Conservation (phyloP, 1,284 basidiomycete species). For the Trichosporon coremiiforme region DNA sequence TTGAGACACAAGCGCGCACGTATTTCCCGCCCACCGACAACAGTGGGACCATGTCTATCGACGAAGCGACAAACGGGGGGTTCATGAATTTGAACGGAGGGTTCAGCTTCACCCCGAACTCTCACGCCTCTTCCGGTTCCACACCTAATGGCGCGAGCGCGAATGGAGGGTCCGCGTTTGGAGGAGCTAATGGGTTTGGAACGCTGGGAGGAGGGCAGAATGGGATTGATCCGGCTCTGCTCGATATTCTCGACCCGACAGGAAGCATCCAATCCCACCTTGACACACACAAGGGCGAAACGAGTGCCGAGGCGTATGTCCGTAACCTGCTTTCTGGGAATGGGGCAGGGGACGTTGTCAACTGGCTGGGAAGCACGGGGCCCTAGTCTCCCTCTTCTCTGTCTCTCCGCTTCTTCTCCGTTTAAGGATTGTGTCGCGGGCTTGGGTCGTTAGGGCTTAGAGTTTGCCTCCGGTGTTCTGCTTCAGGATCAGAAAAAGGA, state of each 20-base stretch:
- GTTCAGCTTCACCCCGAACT: not conserved
- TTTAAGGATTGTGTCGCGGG: no score
- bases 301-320: constrained; percentile 5
- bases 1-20: constrained; percentile 6
- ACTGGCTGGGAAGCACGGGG: not conserved
- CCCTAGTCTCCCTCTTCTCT: not conserved
- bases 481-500: no score
- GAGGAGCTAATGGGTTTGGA: not conserved
- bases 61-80: not conserved
- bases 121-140: not conserved
- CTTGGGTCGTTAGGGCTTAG: no score
- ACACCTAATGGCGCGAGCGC: not conserved
- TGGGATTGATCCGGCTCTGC: not conserved
- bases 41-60: constrained; percentile 1
- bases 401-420: no score
- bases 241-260: not conserved
- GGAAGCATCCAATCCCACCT: not conserved
- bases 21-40: not conserved
- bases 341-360: not conserved
- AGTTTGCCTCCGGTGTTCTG: no score
- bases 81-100: not conserved
- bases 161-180: not conserved
- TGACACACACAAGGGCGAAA: not conserved
- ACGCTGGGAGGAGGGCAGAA: not conserved
- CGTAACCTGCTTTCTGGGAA: not conserved